phyloP scores from a whole-genome alignment of 306 rosid species.

The Dicorynia guianensis region DNA sequence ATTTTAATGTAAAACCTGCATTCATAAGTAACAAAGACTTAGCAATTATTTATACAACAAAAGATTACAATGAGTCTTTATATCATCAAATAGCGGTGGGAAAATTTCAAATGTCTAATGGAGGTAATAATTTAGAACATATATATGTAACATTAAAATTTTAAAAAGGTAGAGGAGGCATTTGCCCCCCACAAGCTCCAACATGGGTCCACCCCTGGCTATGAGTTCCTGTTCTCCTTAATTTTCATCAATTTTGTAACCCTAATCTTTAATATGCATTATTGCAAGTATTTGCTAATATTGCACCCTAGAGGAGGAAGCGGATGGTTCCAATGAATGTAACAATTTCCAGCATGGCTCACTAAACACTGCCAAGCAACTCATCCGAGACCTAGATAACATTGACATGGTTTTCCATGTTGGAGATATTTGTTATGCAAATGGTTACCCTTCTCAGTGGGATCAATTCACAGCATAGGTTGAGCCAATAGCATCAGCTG shows the following conservation, averaged over 20 bases:
- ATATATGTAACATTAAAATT: too few species aligned
- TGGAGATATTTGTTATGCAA: conserved; percentile 91
- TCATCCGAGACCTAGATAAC: conserved; percentile 58
- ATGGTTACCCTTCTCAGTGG: conserved; percentile 94
- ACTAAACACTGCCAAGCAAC: conserved; percentile 75
- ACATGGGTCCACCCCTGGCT: too few species aligned
- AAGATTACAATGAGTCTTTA: too few species aligned
- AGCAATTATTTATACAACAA: too few species aligned
- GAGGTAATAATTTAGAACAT: too few species aligned
- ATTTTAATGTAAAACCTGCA: too few species aligned
- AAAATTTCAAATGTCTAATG: too few species aligned
- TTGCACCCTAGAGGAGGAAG: conserved; percentile 71
- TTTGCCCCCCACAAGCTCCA: too few species aligned
- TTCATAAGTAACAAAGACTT: too few species aligned
- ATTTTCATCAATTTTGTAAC: background rate
- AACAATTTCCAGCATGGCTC: conserved; percentile 76
- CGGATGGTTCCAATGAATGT: conserved; percentile 91
- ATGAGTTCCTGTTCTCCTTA: conserved; percentile 19
- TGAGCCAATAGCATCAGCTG: conserved; percentile 83
- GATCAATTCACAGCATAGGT: conserved; percentile 89
- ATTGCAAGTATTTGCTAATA: conserved; percentile 1
- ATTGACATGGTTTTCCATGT: conserved; percentile 83
- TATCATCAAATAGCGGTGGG: too few species aligned
- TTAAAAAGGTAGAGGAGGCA: too few species aligned
- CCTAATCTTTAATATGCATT: background rate